phyloP scores from a whole-genome alignment of 2,329 filamentous ascomycete genomes.

The Xylaria sp. region DNA sequence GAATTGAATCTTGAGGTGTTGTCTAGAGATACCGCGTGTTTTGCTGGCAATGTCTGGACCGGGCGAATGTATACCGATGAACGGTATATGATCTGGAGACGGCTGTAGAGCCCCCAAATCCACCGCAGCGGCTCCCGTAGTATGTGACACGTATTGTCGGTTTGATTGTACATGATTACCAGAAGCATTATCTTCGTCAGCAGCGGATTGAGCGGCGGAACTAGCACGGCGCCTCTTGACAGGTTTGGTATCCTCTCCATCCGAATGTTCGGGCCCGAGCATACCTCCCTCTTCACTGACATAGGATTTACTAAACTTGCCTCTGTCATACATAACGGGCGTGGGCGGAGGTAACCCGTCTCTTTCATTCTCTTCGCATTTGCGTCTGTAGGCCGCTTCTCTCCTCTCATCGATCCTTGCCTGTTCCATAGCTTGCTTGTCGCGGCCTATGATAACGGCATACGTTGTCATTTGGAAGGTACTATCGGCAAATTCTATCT shows the following conservation, averaged over 20 bases:
- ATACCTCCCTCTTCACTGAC: slow-evolving; percentile 78
- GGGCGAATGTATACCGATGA: slow-evolving; percentile 79
- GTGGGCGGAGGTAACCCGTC: slow-evolving; percentile 63
- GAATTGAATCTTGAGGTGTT: slow-evolving; percentile 79
- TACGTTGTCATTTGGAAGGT: slow-evolving; percentile 83
- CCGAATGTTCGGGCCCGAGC: slow-evolving; percentile 68
- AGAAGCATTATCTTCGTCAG: slow-evolving; percentile 55
- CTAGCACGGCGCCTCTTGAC: slow-evolving; percentile 59
- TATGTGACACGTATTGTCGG: slow-evolving; percentile 70
- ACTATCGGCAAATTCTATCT: slow-evolving; percentile 78
- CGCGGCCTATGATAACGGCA: slow-evolving; percentile 77
- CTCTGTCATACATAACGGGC: slow-evolving; percentile 62
- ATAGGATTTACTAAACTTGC: slow-evolving; percentile 71
- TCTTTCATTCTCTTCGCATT: slow-evolving; percentile 59
- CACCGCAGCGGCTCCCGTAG: slow-evolving; percentile 67
- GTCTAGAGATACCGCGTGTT: slow-evolving; percentile 78
- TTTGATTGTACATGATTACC: slow-evolving; percentile 64
- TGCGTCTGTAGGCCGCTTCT: slow-evolving; percentile 58
- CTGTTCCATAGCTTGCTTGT: slow-evolving; percentile 68
- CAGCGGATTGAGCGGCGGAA: slow-evolving; percentile 56
- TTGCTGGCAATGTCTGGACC: slow-evolving; percentile 68
- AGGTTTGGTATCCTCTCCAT: slow-evolving; percentile 63
- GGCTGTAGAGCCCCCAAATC: slow-evolving; percentile 70
- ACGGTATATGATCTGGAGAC: slow-evolving; percentile 70
- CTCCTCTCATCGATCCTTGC: slow-evolving; percentile 64